These are phyloP conservation scores for Myriosclerotinia scirpicola DNA, from an alignment of 2,329 filamentous ascomycete genomes.

Conservation along the genomic window DNA sequence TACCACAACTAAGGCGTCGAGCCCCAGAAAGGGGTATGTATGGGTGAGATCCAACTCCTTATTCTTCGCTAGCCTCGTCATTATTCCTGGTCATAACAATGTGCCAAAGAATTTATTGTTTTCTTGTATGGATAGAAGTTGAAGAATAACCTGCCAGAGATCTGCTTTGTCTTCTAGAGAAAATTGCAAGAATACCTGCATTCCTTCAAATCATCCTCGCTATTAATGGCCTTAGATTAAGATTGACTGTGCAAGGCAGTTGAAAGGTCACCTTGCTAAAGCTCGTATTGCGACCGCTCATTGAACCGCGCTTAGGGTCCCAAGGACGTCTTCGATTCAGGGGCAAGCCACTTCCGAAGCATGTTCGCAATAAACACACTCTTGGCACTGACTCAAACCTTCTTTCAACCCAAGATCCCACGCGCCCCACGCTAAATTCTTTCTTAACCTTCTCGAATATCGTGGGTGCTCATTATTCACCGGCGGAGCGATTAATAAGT, in stretches of 20 bases:
- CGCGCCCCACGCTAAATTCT: neutral
- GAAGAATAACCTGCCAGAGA: neutral
- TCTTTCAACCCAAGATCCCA: neutral
- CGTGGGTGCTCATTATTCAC: neutral
- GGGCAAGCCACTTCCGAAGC: neutral
- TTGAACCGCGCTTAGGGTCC: neutral
- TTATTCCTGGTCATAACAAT: neutral
- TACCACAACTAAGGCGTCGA: neutral
- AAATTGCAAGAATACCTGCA: neutral
- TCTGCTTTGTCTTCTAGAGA: neutral
- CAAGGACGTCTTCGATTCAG: neutral
- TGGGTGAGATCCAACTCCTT: no score
- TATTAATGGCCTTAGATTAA: neutral
- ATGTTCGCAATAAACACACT: neutral
- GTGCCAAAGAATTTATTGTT: neutral
- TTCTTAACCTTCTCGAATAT: neutral
- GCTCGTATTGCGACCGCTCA: slow-evolving; percentile 11
- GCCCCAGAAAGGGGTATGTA: neutral
- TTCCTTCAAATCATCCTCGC: neutral
- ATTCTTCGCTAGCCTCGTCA: neutral
- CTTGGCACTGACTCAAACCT: neutral
- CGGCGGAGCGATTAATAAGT: neutral
- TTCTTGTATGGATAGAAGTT: no score
- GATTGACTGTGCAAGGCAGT: neutral
- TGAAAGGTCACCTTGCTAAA: neutral